Conservation (phyloP, 768 basidiomycete species). For the Rhizopogon salebrosus region DNA sequence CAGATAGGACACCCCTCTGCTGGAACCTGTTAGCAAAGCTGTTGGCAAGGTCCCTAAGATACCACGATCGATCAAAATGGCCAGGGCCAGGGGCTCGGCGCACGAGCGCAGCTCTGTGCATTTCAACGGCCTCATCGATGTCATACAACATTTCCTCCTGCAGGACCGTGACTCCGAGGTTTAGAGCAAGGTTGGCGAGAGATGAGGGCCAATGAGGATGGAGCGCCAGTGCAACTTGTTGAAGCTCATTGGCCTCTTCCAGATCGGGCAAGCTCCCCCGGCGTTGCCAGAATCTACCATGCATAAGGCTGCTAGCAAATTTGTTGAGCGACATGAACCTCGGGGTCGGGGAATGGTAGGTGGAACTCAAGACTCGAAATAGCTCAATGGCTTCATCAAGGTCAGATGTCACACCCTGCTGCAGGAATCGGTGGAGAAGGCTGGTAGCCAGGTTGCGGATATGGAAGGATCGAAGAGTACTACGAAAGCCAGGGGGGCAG, state of each 20-base stretch:
- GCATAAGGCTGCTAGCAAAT: constrained; percentile 16
- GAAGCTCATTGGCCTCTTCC: constrained; percentile 6
- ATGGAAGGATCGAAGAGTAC: constrained; percentile 7
- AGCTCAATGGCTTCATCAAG: constrained; percentile 22
- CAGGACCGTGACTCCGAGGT: neutral
- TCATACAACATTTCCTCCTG: neutral
- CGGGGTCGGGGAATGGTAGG: too few relatives aligned
- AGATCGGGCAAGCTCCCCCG: constrained; percentile 7
- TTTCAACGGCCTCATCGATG: constrained; percentile 11
- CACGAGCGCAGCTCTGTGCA: constrained; percentile 11
- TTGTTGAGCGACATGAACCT: constrained; percentile 13
- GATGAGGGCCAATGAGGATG: constrained; percentile 7
- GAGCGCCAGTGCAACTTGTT: constrained; percentile 8
- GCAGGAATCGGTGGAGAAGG: constrained; percentile 20
- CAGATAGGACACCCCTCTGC: constrained; percentile 14
- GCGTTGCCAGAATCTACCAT: constrained; percentile 11
- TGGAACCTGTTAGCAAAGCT: constrained; percentile 22
- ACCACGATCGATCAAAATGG: constrained; percentile 8
- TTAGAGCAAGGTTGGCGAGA: constrained; percentile 1
- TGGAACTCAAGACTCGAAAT: too few relatives aligned
- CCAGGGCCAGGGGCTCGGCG: constrained; percentile 2
- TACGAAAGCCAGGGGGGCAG: constrained; percentile 8
- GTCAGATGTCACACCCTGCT: constrained; percentile 14
- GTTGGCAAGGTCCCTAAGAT: constrained; percentile 9
- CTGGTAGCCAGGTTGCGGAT: constrained; percentile 22